A percentile compares a stretch with the other conserved stretches of the same genome.
These are phyloP conservation scores for Ceratobasidium sp. DNA, from an alignment of 1,284 basidiomycete species.

Conservation along the genomic window DNA sequence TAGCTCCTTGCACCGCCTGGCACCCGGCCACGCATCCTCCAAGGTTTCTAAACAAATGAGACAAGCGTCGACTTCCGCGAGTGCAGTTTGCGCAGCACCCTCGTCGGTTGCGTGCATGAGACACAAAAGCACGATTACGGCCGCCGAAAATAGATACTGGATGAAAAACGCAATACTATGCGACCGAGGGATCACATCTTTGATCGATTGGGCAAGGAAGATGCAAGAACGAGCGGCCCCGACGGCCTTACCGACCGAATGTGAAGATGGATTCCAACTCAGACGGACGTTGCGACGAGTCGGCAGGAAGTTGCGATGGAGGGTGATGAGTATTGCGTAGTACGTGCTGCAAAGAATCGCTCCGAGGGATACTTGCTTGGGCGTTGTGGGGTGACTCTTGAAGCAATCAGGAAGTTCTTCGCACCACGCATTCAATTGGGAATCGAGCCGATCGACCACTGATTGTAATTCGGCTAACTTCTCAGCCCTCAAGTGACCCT, in stretches of 20 bases:
- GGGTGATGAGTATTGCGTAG: constrained; percentile 83
- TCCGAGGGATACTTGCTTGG: constrained; percentile 78
- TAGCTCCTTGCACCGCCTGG: constrained; percentile 73
- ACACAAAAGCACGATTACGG: constrained; percentile 83
- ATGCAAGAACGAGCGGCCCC: constrained; percentile 80
- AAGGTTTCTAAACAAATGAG: constrained; percentile 74
- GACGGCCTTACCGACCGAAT: constrained; percentile 74
- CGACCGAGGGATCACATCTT: constrained; percentile 80
- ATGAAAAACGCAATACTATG: constrained; percentile 91
- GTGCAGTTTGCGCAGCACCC: constrained; percentile 69
- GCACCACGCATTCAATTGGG: constrained; percentile 78
- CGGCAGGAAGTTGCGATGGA: constrained; percentile 82
- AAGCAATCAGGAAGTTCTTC: constrained; percentile 73
- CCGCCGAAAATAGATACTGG: constrained; percentile 87
- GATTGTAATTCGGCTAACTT: constrained; percentile 72
- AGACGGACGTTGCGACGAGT: constrained; percentile 58
- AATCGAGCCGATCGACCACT: constrained; percentile 76
- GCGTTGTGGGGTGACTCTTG: constrained; percentile 72
- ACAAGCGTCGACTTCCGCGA: constrained; percentile 80
- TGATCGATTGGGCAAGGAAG: constrained; percentile 81
- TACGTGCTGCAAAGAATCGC: constrained; percentile 76
- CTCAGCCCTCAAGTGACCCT: constrained; percentile 71
- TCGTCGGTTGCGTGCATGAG: constrained; percentile 81
- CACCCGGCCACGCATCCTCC: constrained; percentile 88
- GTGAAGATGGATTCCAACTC: constrained; percentile 49